A percentile compares a stretch with the other conserved stretches of the same genome.
Conservation (phyloP, 768 basidiomycete species). For the Amanita phalloides region DNA sequence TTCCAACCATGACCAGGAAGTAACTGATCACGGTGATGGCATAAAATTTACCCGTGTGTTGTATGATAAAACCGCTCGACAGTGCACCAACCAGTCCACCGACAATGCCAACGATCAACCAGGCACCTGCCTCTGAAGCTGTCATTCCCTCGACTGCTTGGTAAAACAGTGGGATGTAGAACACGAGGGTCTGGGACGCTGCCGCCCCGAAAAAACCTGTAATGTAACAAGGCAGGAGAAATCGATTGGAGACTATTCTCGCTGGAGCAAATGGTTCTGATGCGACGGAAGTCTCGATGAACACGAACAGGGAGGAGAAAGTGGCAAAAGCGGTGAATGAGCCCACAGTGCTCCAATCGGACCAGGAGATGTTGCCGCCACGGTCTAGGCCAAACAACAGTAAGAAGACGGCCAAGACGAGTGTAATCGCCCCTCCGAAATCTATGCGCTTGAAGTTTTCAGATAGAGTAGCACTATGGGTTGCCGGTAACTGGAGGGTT, state of each 20-base stretch:
- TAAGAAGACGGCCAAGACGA: conserved; percentile 42
- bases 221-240: conserved; percentile 42
- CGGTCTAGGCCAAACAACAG: conserved; percentile 49
- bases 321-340: conserved; percentile 23
- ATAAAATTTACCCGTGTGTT: conserved; percentile 49
- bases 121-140: conserved; percentile 39
- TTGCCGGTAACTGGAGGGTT: conserved; percentile 40
- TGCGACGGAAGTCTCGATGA: conserved; percentile 38
- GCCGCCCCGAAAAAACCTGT: conserved; percentile 48
- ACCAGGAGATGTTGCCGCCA: conserved; percentile 41
- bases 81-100: conserved; percentile 39
- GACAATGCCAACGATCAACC: conserved; percentile 39
- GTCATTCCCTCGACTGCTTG: conserved; percentile 43
- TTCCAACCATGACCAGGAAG: conserved; percentile 25
- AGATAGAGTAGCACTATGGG: conserved; percentile 13
- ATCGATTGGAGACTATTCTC: conserved; percentile 37
- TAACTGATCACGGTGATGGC: conserved; percentile 35
- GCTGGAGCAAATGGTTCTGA: conserved; percentile 49
- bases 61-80: conserved; percentile 41
- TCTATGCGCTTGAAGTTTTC: conserved; percentile 52
- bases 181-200: conserved; percentile 32
- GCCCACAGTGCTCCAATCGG: conserved; percentile 23
- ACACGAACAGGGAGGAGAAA: conserved; percentile 26
- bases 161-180: conserved; percentile 44
- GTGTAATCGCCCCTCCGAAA: conserved; percentile 44